Evolutionary conservation across 2,329 filamentous ascomycete species (phyloP), one percentile per base, ranked within the genome.

Genomic region (Bimuria novae-zelandiae): DNA sequence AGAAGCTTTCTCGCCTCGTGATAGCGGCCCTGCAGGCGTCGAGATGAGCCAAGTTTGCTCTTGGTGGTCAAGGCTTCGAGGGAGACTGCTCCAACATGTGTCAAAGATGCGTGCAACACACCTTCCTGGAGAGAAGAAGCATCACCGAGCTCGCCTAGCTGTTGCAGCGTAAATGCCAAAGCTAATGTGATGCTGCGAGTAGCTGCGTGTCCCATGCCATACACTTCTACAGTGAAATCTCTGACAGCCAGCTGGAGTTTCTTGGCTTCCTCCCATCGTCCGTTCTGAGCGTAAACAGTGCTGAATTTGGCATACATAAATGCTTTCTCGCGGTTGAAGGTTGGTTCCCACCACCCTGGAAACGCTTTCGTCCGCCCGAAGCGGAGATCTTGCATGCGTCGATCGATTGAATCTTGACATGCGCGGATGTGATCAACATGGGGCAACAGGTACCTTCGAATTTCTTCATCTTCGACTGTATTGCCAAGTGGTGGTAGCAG

Each of bases 291-390:
- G 37, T 68, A 70, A 5, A 71, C 64, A 7, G 54, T 41, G 49
- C 68, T 68, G 37, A 64, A 68, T 51, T 69, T 69, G 2, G 64
- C 64, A 19, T 54, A 54, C 40, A 40, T 56, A 1, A 44, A 25
- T 29, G 44, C 37, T 40, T 42, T 43, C 4, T 36, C 32, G 12
- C 17, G 39, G 11, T 40, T 40, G 16, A 48, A 49, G 16, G 41
- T 48, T 7, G 39, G 11, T 17, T 51, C 45, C 22, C 49, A 40
- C 25, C 40, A n/a, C n/a, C n/a, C 55, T 14, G 35, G 62, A 46
- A 33, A 62, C 25, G 37, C 46, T 22, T 51, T 52, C 45, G 49
- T 52, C 33, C 49, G 47, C 12, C 23, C 43, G 23, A 44, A 46
- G 32, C 51, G 42, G 7, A 40, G 51, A 16, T 55, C 49, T 30